Evolutionary conservation across 2,329 filamentous ascomycete genomes (phyloP), one percentile per base, ranked within the genome.

Genomic region (Aureobasidium sp.): DNA sequence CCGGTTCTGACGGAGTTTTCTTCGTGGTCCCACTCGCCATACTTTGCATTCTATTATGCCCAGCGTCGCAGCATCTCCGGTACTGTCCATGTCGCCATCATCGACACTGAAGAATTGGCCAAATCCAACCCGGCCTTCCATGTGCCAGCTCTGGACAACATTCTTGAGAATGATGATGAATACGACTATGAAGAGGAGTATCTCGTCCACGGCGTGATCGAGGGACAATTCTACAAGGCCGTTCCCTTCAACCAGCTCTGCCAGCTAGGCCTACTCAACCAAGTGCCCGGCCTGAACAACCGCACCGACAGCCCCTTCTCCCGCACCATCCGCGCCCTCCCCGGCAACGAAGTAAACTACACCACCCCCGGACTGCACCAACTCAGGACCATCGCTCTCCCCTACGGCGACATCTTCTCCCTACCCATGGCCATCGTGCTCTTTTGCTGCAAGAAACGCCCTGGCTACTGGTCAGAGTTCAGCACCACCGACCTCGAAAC

Each of bases 21-120:
- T 23, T 59, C 57, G 7, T 59, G 57, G 57, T 59, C 57, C 3
- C 37, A 40, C 3, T 59, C 45, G 6, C 57, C 45, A 25, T 35
- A 50, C 45, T 59, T 50, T 23, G 57, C 25, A 6, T 40, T 49
- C 35, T 10, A 40, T 11, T 50, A 33, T 10, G 45, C 57, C 23
- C 4, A n/a, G n/a, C n/a, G n/a, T n/a, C n/a, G n/a, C n/a, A n/a
- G n/a, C n/a, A n/a, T n/a, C n/a, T 43, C 19, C 25, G 23, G 21
- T 2, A 29, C 15, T 9, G 29, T 46, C 4, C 47, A 60, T 19
- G 47, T 60, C 21, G 46, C 46, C 3, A 60, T 60, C 37, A 53
- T 60, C 2, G 57, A 60, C 5, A 46, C 57, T 9, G 47, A 60
- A n/a, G 38, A 27, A 7, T 4, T 60, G 21, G 47, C 37, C 17